phyloP scores from a whole-genome alignment of 192 early-diverging fungal genomes.

The Coemansia sp. region DNA sequence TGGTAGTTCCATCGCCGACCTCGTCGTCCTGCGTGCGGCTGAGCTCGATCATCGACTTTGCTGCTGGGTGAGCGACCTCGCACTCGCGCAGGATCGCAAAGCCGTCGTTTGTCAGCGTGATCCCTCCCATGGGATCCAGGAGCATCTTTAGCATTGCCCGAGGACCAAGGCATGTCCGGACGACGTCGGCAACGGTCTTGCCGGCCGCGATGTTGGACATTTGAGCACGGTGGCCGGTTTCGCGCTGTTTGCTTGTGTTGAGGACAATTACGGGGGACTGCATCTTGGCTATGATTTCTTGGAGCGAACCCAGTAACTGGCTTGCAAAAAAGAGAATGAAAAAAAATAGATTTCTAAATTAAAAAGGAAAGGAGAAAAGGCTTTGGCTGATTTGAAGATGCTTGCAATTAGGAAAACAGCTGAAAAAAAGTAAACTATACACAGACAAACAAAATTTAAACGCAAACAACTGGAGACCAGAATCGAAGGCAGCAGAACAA shows the following conservation, averaged over 20 bases:
- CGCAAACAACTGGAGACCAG: background rate
- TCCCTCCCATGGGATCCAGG: constrained; percentile 99
- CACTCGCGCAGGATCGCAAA: constrained; percentile 97
- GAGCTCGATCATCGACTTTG: constrained; percentile 99
- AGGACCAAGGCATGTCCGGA: constrained; percentile 97
- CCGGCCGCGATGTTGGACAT: constrained; percentile 96
- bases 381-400: background rate
- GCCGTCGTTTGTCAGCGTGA: constrained; percentile 97
- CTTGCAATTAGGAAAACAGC: background rate
- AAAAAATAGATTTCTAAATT: background rate
- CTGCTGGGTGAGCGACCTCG: constrained; percentile 99
- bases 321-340: background rate
- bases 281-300: constrained; percentile 48
- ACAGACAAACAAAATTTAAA: background rate
- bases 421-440: background rate
- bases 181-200: constrained; percentile 98
- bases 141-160: constrained; percentile 99
- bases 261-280: constrained; percentile 85
- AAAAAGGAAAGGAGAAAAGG: background rate
- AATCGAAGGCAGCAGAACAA: background rate
- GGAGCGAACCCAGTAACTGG: background rate
- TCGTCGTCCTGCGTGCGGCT: constrained; percentile 99
- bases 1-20: constrained; percentile 98
- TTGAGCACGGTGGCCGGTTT: constrained; percentile 95
- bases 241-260: constrained; percentile 89